Evolutionary conservation across 2,329 filamentous ascomycete genomes (phyloP), one percentile per base, ranked within the genome.

Genomic region (Cladorrhinum sp.): DNA sequence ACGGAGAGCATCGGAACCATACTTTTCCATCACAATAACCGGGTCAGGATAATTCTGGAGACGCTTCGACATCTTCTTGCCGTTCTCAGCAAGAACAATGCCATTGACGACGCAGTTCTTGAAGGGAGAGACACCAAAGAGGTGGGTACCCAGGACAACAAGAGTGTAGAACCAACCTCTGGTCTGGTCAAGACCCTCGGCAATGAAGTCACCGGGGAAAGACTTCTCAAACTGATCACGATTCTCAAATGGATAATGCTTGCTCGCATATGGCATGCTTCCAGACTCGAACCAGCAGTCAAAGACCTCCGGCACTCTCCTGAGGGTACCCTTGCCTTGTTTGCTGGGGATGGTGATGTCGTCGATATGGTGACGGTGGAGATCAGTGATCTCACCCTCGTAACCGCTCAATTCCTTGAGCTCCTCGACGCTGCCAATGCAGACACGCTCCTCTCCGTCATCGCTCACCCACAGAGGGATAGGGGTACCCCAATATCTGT

Each of bases 51-150:
- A 98, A 76, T 98, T 98, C 79, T 97, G 96, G 60, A 96, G 81
- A 57, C 93, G 86, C 77, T 98, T 98, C 6, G 92, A 96, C 93
- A 98, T 98, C 81, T 98, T 98, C 81, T 96, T 97, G 59, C 93
- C 93, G 70, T 96, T 92, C 73, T 96, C 92, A 0, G 93, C 93
- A 45, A 97, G 82, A 3, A 97, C 92, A 64, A 96, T 95, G 54
- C 93, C 93, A 71, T 96, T 97, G 64, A 96, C 92, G n/a, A 97
- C 91, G 69, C 92, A 96, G 73, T 96, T 97, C 77, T 95, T 88
- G 81, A 96, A 97, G 0, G 93, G 92, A 1, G 92, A 85, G 36
- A 86, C 84, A 49, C 90, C 90, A 69, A 95, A 96, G 3, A 97
- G 82, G 72, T 96, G 91, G 7, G 90, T 95, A 32, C 93, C 93